Conservation (phyloP, 495 filamentous ascomycete species). For the Neurospora sp. region DNA sequence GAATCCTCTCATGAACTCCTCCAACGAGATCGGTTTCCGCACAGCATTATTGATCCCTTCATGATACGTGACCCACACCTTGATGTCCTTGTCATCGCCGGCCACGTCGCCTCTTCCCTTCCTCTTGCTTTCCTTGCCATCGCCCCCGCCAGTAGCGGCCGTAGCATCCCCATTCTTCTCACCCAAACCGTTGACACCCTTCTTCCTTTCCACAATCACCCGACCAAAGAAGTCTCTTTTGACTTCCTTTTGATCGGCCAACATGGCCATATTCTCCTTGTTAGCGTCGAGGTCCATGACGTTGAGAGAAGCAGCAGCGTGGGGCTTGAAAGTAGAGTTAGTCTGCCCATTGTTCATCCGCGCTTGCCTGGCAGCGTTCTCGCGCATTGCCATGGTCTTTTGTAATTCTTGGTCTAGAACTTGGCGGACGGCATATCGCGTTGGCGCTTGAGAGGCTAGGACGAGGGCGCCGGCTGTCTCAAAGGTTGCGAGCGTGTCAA, state of each 20-base stretch:
- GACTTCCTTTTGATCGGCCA: constrained; percentile 22
- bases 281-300: constrained; percentile 15
- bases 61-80: constrained; percentile 88
- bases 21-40: constrained; percentile 77
- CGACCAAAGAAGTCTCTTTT: constrained; percentile 92
- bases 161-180: constrained; percentile 29
- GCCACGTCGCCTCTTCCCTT: constrained; percentile 22
- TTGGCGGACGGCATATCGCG: constrained; percentile 81
- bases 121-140: constrained; percentile 11
- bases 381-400: constrained; percentile 52
- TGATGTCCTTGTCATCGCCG: constrained; percentile 37
- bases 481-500: constrained; percentile 60
- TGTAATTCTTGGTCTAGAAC: constrained; percentile 83
- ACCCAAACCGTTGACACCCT: constrained; percentile 16
- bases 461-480: constrained; percentile 41
- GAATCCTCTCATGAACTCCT: constrained; percentile 68
- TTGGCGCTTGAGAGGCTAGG: constrained; percentile 49
- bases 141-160: constrained; percentile 7
- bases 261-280: constrained; percentile 30
- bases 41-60: constrained; percentile 97
- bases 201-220: constrained; percentile 40
- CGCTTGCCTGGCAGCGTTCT: constrained; percentile 46
- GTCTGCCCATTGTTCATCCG: constrained; percentile 36
- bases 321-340: constrained; percentile 8
- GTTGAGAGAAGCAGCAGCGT: background rate